Evolutionary conservation across 768 basidiomycete genomes (phyloP).

Genomic region (Leccinum subgranulosum): DNA sequence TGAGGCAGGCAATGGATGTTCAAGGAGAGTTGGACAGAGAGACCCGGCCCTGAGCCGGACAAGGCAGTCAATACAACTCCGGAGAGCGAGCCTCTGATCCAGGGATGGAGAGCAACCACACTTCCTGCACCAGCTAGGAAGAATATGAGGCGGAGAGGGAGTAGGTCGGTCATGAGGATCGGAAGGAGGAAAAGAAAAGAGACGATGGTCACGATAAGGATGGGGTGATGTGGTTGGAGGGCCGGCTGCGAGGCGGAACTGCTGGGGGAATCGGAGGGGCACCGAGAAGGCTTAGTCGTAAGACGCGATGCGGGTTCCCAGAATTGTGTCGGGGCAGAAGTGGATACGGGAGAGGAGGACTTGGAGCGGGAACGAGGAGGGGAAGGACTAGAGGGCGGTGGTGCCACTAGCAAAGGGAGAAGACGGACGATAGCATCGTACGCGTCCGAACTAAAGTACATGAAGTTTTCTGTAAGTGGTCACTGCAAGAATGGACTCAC

Average conservation of each 20-base stretch:
- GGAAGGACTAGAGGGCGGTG: background rate
- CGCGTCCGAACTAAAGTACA: background rate
- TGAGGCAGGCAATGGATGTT: slow-evolving; percentile 5
- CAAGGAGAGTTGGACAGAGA: slow-evolving; percentile 18
- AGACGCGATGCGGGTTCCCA: background rate
- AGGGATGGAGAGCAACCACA: slow-evolving; percentile 13
- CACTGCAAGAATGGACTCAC: slow-evolving; percentile 42
- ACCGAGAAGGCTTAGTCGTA: background rate
- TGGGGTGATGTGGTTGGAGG: slow-evolving; percentile 32
- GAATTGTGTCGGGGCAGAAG: no score
- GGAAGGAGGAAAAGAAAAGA: slow-evolving; percentile 41
- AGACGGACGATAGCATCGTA: slow-evolving; percentile 54
- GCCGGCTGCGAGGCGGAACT: background rate
- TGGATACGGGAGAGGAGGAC: background rate
- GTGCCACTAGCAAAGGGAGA: slow-evolving; percentile 38
- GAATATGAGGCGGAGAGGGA: slow-evolving; percentile 47
- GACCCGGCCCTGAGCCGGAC: slow-evolving; percentile 13
- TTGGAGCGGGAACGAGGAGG: background rate
- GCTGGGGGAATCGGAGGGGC: no score
- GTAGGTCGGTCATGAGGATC: slow-evolving; percentile 35
- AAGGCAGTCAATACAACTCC: background rate
- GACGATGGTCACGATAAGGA: slow-evolving; percentile 36
- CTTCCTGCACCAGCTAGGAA: slow-evolving; percentile 30
- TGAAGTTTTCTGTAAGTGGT: background rate
- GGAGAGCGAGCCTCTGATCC: slow-evolving; percentile 1